Evolutionary conservation across 169 alveolate species (phyloP).

Genomic region (Fabrea salina): DNA sequence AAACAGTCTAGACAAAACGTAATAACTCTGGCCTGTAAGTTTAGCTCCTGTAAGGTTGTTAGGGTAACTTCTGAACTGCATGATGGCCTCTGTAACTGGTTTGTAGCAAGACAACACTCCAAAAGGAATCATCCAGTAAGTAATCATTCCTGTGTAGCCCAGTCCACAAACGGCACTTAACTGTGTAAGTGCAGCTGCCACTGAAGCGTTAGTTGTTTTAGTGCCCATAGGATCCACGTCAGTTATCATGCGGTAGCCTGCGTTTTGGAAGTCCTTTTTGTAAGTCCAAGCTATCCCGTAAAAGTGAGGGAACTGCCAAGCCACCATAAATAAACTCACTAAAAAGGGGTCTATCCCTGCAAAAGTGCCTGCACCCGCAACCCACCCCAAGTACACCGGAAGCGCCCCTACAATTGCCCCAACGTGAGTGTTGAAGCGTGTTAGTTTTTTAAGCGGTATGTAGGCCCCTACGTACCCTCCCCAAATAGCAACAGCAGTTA

Average conservation of each 20-base stretch:
- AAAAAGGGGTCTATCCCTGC: conserved; percentile 28
- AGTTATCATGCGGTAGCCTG: conserved; percentile 58
- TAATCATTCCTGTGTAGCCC: background rate
- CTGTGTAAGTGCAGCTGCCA: background rate
- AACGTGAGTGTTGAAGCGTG: conserved; percentile 44
- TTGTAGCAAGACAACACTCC: background rate
- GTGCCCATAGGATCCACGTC: conserved; percentile 43
- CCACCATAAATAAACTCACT: conserved; percentile 36
- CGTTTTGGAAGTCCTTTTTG: conserved; percentile 50
- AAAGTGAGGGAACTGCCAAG: conserved; percentile 68
- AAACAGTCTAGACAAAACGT: no score
- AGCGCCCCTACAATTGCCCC: conserved; percentile 65
- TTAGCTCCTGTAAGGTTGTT: background rate
- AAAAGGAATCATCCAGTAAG: background rate
- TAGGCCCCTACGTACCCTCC: conserved; percentile 38
- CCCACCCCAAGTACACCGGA: conserved; percentile 56
- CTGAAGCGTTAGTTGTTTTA: background rate
- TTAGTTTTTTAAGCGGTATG: conserved; percentile 47
- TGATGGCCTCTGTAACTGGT: background rate
- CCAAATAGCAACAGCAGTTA: conserved; percentile 48
- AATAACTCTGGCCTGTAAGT: background rate
- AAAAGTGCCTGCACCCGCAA: conserved; percentile 44
- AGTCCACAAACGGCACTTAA: background rate
- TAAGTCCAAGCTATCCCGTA: conserved; percentile 56
- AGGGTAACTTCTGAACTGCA: background rate